These are phyloP conservation scores for Eucalyptus decipiens DNA, from an alignment of 345 rosid species.

Conservation along the genomic window DNA sequence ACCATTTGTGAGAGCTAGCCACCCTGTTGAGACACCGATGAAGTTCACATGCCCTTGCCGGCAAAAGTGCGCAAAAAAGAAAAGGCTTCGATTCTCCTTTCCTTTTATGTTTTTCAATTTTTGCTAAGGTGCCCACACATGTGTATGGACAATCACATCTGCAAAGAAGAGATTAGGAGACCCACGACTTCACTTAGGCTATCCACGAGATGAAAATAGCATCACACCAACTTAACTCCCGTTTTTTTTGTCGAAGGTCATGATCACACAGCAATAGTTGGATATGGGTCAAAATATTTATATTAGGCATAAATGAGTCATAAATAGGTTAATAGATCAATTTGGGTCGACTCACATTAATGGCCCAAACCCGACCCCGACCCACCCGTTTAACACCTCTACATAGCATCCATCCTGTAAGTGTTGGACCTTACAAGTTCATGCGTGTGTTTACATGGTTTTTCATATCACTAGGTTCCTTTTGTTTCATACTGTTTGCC, in stretches of 20 bases:
- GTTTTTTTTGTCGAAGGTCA: not conserved
- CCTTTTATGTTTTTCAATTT: not conserved
- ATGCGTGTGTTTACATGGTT: not conserved
- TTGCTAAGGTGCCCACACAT: not conserved
- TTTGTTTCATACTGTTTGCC: not conserved
- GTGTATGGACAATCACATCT: not conserved
- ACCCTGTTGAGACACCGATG: not conserved
- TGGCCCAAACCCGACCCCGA: too few species aligned
- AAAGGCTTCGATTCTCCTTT: not conserved
- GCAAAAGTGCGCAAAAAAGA: rapidly evolving
- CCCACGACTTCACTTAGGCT: not conserved
- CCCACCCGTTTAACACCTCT: too few species aligned
- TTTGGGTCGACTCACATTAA: too few species aligned
- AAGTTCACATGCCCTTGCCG: not conserved
- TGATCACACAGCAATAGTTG: too few species aligned
- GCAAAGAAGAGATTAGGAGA: not conserved
- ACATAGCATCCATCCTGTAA: not conserved
- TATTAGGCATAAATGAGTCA: too few species aligned
- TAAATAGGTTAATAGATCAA: too few species aligned
- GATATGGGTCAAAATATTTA: too few species aligned
- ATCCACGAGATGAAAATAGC: not conserved
- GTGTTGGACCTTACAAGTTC: not conserved
- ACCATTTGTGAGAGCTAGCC: not conserved
- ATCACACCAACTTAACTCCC: not conserved
- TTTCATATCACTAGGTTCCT: not conserved